Percentiles rank a stretch among this genome's conserved stretches.
Evolutionary conservation across 2,329 filamentous ascomycete species (phyloP).

Genomic region (Knoxdaviesia proteae): DNA sequence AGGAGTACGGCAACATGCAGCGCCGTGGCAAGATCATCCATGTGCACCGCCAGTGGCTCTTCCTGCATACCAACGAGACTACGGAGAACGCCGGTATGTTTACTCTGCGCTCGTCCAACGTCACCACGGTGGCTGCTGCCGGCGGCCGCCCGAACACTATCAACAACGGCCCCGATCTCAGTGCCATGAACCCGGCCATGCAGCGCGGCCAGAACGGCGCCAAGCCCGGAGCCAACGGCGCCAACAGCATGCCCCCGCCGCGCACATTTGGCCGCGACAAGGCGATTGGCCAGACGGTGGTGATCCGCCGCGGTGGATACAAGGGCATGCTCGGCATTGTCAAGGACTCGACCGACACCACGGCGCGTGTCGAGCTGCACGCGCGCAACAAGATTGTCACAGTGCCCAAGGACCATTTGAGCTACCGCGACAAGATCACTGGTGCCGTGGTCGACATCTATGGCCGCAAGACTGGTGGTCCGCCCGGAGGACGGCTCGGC

Average conservation of each 20-base stretch:
- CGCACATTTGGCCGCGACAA: slow-evolving; percentile 64
- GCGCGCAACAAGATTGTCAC: slow-evolving; percentile 85
- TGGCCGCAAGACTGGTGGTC: slow-evolving; percentile 17
- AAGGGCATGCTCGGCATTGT: slow-evolving; percentile 91
- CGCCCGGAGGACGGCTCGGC: slow-evolving; percentile 16
- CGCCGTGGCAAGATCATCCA: slow-evolving; percentile 80
- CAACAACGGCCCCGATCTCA: slow-evolving; percentile 52
- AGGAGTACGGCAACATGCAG: slow-evolving; percentile 70
- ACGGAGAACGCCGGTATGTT: slow-evolving; percentile 81
- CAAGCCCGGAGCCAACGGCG: slow-evolving; percentile 15
- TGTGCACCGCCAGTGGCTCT: slow-evolving; percentile 82
- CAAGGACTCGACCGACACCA: slow-evolving; percentile 74
- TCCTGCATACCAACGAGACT: slow-evolving; percentile 65
- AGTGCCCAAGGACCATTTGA: slow-evolving; percentile 61
- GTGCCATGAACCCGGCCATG: slow-evolving; percentile 79
- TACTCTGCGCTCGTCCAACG: slow-evolving; percentile 66
- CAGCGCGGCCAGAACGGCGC: slow-evolving; percentile 41
- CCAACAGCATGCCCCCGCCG: slow-evolving; percentile 40
- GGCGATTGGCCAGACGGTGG: slow-evolving; percentile 78
- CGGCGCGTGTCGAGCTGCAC: slow-evolving; percentile 79
- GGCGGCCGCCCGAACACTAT: slow-evolving; percentile 53
- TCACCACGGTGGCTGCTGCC: slow-evolving; percentile 84
- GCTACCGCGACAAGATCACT: slow-evolving; percentile 66
- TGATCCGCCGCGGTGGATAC: slow-evolving; percentile 67
- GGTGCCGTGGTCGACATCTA: slow-evolving; percentile 60